Evolutionary conservation across 768 basidiomycete genomes (phyloP).

Genomic region (Mycena filopes): DNA sequence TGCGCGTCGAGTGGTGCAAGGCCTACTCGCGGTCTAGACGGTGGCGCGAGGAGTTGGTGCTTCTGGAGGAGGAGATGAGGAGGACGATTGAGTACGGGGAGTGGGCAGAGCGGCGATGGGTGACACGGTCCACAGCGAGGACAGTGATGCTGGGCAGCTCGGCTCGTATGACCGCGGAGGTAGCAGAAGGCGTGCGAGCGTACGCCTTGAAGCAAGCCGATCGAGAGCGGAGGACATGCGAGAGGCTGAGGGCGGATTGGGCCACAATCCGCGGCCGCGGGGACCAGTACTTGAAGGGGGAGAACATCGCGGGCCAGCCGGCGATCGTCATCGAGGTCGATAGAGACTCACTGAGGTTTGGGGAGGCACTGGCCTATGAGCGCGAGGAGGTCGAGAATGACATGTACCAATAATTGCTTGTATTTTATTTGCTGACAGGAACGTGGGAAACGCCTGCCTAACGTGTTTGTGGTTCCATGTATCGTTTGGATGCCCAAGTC

Average conservation of each 20-base stretch:
- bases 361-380: background rate
- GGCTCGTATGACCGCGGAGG: background rate
- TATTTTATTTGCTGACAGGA: too few relatives aligned
- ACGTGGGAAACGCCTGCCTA: too few relatives aligned
- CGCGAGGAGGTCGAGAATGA: constrained; percentile 1
- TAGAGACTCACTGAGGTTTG: background rate
- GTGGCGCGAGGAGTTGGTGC: background rate
- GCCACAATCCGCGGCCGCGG: too few relatives aligned
- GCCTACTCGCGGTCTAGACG: background rate
- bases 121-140: background rate
- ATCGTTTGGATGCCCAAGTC: too few relatives aligned
- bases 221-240: background rate
- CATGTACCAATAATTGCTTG: constrained; percentile 13
- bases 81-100: background rate
- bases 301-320: background rate
- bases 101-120: background rate
- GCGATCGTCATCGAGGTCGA: background rate
- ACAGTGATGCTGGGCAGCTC: background rate
- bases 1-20: constrained; percentile 11
- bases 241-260: background rate
- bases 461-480: too few relatives aligned
- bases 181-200: background rate
- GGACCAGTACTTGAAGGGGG: too few relatives aligned
- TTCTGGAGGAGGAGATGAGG: constrained; percentile 1
- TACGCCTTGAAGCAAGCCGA: constrained; percentile 4